These are phyloP conservation scores for Mortierella alpina DNA, from an alignment of 192 early-diverging fungal species.

Conservation along the genomic window DNA sequence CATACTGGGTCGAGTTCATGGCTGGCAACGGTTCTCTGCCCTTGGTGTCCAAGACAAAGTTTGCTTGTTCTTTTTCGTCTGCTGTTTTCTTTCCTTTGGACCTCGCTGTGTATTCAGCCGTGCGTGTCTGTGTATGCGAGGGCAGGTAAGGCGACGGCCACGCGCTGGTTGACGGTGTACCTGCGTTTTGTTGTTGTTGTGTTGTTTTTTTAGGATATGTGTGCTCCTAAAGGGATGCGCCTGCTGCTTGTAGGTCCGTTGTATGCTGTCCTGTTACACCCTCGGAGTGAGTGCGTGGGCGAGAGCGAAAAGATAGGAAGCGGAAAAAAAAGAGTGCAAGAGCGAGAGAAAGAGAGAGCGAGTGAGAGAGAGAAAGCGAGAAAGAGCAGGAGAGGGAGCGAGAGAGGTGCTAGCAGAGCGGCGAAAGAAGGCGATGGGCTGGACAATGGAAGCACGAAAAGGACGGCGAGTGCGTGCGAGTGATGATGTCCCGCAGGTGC, in stretches of 20 bases:
- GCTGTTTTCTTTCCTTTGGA: background rate
- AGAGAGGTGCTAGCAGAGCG: background rate
- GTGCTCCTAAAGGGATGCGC: background rate
- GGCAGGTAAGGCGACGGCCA: too few species aligned
- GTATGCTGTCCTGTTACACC: background rate
- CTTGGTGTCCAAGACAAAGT: background rate
- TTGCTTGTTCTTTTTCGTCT: background rate
- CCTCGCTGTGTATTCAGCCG: background rate
- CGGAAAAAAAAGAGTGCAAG: background rate
- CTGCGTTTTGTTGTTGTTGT: too few species aligned
- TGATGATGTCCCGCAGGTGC: background rate
- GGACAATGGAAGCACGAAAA: background rate
- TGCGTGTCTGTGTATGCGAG: too few species aligned
- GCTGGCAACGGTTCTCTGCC: background rate
- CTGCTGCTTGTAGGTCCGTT: background rate
- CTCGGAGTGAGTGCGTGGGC: background rate
- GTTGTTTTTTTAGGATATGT: background rate
- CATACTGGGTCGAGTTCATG: conserved; percentile 51
- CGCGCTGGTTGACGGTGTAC: too few species aligned
- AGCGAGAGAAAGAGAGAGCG: background rate
- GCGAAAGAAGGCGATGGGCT: background rate
- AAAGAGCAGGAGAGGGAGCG: background rate
- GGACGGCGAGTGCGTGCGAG: background rate
- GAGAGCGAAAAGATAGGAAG: background rate
- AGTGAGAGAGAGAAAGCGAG: background rate